Conservation (phyloP, 1,284 basidiomycete genomes). For the Ceratobasidium sp. region DNA sequence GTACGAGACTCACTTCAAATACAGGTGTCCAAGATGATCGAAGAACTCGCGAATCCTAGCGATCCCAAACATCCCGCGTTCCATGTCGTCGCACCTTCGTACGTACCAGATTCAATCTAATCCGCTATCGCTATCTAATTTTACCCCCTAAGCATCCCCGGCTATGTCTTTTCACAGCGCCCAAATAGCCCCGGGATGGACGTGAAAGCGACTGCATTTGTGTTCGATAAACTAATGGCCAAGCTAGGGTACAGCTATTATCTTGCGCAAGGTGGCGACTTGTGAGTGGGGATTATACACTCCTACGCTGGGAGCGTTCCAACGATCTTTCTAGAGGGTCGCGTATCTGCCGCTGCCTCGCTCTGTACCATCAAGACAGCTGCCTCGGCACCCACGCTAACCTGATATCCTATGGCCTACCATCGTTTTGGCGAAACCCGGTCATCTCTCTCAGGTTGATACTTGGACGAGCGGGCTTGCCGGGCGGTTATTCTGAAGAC, state of each 20-base stretch:
- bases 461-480: conserved; percentile 25
- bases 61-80: conserved; percentile 48
- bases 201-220: conserved; percentile 45
- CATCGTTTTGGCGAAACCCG: conserved; percentile 42
- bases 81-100: conserved; percentile 50
- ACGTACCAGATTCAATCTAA: not conserved
- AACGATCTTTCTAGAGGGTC: conserved; percentile 9
- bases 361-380: conserved; percentile 36
- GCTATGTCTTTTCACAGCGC: conserved; percentile 49
- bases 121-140: not conserved
- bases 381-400: conserved; percentile 40
- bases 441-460: conserved; percentile 27
- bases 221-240: conserved; percentile 50
- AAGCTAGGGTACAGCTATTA: conserved; percentile 49
- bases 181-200: conserved; percentile 47
- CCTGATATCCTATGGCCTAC: conserved; percentile 27
- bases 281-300: conserved; percentile 39
- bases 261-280: conserved; percentile 50
- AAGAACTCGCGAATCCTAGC: conserved; percentile 46
- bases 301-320: conserved; percentile 1
- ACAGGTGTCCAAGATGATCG: conserved; percentile 49
- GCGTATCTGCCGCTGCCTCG: conserved; percentile 34
- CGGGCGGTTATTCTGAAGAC: conserved; percentile 35
- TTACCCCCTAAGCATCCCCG: conserved; percentile 46
- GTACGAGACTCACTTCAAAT: not conserved